A percentile compares a stretch with the other conserved stretches of the same genome.
These are phyloP conservation scores for Erodium maritimum DNA, from an alignment of 345 rosid genomes.

Conservation along the genomic window DNA sequence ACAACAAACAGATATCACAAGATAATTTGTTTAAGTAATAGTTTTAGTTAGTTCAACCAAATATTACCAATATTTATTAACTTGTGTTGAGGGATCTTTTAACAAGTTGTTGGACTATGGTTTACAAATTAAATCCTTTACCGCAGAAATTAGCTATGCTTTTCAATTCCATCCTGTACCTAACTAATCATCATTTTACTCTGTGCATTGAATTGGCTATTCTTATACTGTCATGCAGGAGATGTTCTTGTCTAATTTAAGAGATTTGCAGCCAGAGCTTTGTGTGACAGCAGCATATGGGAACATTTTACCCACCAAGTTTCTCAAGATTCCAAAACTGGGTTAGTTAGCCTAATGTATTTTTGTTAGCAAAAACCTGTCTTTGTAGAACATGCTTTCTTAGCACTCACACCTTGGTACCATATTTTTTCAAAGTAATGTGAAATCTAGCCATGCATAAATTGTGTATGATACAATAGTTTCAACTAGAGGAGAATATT, in stretches of 20 bases:
- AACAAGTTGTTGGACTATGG: background rate
- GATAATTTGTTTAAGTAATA: background rate
- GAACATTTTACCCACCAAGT: slow-evolving; percentile 74
- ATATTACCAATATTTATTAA: background rate
- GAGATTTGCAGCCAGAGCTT: slow-evolving; percentile 77
- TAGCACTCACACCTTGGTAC: background rate
- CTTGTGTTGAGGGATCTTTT: background rate
- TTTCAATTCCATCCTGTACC: background rate
- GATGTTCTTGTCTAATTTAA: slow-evolving; percentile 45
- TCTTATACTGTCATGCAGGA: slow-evolving; percentile 34
- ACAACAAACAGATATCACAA: background rate
- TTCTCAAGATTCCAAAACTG: slow-evolving; percentile 60
- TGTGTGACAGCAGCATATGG: slow-evolving; percentile 96
- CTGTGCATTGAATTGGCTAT: background rate
- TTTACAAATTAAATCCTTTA: background rate
- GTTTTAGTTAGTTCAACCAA: background rate
- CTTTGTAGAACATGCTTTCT: slow-evolving; percentile 3
- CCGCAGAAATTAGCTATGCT: background rate
- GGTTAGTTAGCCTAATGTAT: slow-evolving; percentile 53
- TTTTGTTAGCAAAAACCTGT: background rate
- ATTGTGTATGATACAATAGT: background rate
- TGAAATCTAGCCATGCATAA: background rate
- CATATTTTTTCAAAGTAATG: background rate
- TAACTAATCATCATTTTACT: background rate
- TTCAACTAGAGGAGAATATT: background rate